These are phyloP conservation scores for Dendryphion nanum DNA, from an alignment of 2,329 filamentous ascomycete species.

Conservation along the genomic window DNA sequence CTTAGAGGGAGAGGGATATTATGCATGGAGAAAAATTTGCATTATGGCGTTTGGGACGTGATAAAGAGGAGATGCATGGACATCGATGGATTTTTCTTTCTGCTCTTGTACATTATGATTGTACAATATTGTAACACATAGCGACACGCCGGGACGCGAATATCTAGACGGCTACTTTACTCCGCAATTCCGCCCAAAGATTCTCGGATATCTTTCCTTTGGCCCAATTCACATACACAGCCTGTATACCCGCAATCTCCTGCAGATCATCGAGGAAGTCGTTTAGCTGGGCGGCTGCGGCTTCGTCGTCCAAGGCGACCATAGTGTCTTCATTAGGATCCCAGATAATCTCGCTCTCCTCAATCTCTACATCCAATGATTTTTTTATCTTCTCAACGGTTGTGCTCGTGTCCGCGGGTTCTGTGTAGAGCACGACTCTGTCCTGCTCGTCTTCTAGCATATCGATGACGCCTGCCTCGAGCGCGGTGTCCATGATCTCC, in stretches of 20 bases:
- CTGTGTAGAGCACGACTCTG: slow-evolving; percentile 68
- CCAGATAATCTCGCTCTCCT: slow-evolving; percentile 81
- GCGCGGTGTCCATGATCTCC: slow-evolving; percentile 73
- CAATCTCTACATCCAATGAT: slow-evolving; percentile 64
- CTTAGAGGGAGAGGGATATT: neutral
- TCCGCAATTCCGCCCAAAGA: slow-evolving; percentile 39
- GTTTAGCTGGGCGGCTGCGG: slow-evolving; percentile 57
- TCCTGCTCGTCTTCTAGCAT: slow-evolving; percentile 68
- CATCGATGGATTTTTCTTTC: no score
- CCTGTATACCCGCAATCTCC: slow-evolving; percentile 75
- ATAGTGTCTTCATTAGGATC: slow-evolving; percentile 77
- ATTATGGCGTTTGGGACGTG: no score
- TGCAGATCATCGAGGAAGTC: slow-evolving; percentile 60
- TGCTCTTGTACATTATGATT: no score
- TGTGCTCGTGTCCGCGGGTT: slow-evolving; percentile 62
- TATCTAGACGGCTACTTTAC: slow-evolving; percentile 37
- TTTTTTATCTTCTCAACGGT: slow-evolving; percentile 64
- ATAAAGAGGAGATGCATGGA: no score
- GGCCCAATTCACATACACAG: slow-evolving; percentile 69
- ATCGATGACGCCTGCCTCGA: slow-evolving; percentile 81
- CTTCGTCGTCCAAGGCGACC: slow-evolving; percentile 59
- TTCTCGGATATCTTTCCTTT: slow-evolving; percentile 41
- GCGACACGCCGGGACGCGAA: no score
- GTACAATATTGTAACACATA: slow-evolving; percentile 28
- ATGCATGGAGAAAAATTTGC: no score